Conservation (phyloP, 306 rosid species). For the Delonix regia region DNA sequence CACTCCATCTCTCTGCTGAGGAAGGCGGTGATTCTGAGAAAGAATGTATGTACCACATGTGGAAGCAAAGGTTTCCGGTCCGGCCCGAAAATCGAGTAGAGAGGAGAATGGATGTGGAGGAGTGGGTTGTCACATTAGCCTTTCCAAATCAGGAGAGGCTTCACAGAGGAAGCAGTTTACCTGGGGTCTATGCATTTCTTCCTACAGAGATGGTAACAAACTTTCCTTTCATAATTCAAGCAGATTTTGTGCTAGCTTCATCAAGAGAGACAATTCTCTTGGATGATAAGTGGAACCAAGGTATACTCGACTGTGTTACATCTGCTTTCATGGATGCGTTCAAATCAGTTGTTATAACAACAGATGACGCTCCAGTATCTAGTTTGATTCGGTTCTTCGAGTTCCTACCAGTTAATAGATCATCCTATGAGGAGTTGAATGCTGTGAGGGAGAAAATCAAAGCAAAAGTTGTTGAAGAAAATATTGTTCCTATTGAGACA, state of each 20-base stretch:
- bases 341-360: constrained; percentile 45
- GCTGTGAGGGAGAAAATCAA: constrained; percentile 57
- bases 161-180: constrained; percentile 43
- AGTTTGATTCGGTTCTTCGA: constrained; percentile 51
- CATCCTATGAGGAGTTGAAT: constrained; percentile 51
- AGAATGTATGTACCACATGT: constrained; percentile 64
- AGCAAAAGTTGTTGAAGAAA: constrained; percentile 43
- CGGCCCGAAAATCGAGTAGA: constrained; percentile 52
- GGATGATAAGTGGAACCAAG: constrained; percentile 77
- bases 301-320: constrained; percentile 71
- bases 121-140: constrained; percentile 64
- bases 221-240: constrained; percentile 80
- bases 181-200: constrained; percentile 74
- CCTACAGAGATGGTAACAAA: constrained; percentile 78
- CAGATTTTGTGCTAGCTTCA: constrained; percentile 75
- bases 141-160: constrained; percentile 66
- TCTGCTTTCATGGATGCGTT: constrained; percentile 67
- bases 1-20: constrained; percentile 54
- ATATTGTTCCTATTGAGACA: constrained; percentile 65
- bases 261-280: constrained; percentile 74
- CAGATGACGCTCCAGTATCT: constrained; percentile 50
- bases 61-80: constrained; percentile 75
- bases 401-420: constrained; percentile 54
- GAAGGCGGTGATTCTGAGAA: constrained; percentile 33
- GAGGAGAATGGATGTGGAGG: constrained; percentile 59